A percentile compares a stretch with the other conserved stretches of the same genome.
Evolutionary conservation across 2,329 filamentous ascomycete species (phyloP).

Genomic region (Chrysoporthe puriensis): DNA sequence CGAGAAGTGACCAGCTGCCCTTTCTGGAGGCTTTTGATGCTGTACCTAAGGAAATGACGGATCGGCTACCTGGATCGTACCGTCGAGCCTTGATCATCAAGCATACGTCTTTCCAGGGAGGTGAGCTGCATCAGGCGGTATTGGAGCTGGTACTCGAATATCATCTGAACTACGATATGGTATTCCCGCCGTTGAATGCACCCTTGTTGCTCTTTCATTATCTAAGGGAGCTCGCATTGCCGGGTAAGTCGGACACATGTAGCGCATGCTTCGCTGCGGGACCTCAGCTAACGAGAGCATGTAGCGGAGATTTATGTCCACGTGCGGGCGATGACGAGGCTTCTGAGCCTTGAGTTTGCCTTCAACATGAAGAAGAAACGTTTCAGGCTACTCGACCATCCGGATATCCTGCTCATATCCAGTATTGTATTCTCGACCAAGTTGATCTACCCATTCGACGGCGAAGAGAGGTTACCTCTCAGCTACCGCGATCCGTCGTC

Average conservation of each 20-base stretch:
- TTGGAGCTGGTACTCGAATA: slow-evolving; percentile 67
- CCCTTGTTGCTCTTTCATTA: slow-evolving; percentile 70
- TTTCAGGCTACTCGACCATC: slow-evolving; percentile 60
- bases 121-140: slow-evolving; percentile 67
- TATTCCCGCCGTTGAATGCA: slow-evolving; percentile 73
- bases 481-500: slow-evolving; percentile 59
- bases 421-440: slow-evolving; percentile 78
- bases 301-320: slow-evolving; percentile 67
- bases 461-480: slow-evolving; percentile 52
- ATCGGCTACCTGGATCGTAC: slow-evolving; percentile 65
- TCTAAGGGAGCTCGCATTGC: slow-evolving; percentile 73
- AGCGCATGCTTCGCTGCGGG: too few species aligned
- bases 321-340: slow-evolving; percentile 58
- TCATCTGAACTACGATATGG: slow-evolving; percentile 68
- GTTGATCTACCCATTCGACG: slow-evolving; percentile 75
- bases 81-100: slow-evolving; percentile 60
- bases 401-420: slow-evolving; percentile 75
- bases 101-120: slow-evolving; percentile 49
- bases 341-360: slow-evolving; percentile 57
- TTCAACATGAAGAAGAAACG: slow-evolving; percentile 55
- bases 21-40: slow-evolving; percentile 68
- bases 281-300: slow-evolving; percentile 35
- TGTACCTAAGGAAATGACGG: slow-evolving; percentile 58
- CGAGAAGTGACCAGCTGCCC: slow-evolving; percentile 67
- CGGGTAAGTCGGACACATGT: slow-evolving; percentile 55